A percentile compares a stretch with the other conserved stretches of the same genome.
phyloP scores from a whole-genome alignment of 495 filamentous ascomycete genomes.

The Endocarpon pusillum region DNA sequence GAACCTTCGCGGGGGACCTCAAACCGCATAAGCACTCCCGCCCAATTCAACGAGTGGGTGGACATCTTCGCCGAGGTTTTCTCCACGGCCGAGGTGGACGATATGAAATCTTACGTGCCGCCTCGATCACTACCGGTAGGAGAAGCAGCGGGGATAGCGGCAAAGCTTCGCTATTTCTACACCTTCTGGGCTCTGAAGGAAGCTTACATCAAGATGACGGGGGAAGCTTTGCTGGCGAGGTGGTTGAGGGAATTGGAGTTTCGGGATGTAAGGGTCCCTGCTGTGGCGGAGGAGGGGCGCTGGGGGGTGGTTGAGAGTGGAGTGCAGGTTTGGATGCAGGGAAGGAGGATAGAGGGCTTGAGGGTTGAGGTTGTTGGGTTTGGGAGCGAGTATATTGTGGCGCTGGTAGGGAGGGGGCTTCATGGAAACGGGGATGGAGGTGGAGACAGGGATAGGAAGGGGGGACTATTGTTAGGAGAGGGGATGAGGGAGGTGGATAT shows the following conservation, averaged over 20 bases:
- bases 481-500: constrained; percentile 15
- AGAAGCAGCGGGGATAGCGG: constrained; percentile 25
- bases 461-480: constrained; percentile 9
- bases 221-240: constrained; percentile 64
- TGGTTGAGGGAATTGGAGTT: constrained; percentile 64
- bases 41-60: constrained; percentile 49
- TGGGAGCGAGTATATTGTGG: constrained; percentile 45
- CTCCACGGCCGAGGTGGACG: constrained; percentile 33
- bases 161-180: constrained; percentile 62
- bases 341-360: constrained; percentile 31
- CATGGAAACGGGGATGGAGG: constrained; percentile 10
- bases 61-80: constrained; percentile 72
- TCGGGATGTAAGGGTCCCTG: constrained; percentile 40
- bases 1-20: constrained; percentile 39
- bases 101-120: constrained; percentile 34
- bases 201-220: constrained; percentile 86
- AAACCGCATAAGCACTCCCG: constrained; percentile 21
- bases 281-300: constrained; percentile 12
- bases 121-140: constrained; percentile 13
- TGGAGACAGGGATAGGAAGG: not conserved
- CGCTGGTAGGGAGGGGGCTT: constrained; percentile 28
- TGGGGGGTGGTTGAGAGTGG: constrained; percentile 36
- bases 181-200: constrained; percentile 81
- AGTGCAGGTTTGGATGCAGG: constrained; percentile 34
- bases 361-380: constrained; percentile 43